A percentile compares a stretch with the other conserved stretches of the same genome.
Conservation (phyloP, 768 basidiomycete genomes). For the Mycena rosella region DNA sequence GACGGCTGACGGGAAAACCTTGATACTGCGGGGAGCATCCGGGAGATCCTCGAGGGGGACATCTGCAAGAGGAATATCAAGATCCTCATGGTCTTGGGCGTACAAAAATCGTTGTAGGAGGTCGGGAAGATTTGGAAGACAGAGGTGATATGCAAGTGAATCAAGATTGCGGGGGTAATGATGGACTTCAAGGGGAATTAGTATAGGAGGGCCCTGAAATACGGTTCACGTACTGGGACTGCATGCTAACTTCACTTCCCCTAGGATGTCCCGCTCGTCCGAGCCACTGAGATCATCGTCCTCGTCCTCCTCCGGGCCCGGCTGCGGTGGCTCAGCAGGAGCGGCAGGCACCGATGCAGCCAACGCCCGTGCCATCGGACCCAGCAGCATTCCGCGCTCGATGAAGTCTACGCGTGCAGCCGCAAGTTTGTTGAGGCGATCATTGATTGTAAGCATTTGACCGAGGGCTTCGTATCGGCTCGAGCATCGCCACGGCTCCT, state of each 20-base stretch:
- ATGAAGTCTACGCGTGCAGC: constrained; percentile 38
- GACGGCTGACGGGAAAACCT: constrained; percentile 44
- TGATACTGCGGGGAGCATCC: constrained; percentile 31
- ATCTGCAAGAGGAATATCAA: background rate
- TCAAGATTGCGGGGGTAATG: constrained; percentile 25
- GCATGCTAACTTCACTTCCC: constrained; percentile 27
- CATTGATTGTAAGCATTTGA: constrained; percentile 50
- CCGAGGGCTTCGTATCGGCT: constrained; percentile 43
- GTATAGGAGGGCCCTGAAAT: background rate
- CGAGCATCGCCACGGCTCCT: constrained; percentile 48
- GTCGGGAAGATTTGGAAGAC: constrained; percentile 31
- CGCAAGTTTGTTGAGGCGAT: constrained; percentile 45
- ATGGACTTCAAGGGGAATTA: background rate
- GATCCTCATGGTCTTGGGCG: constrained; percentile 38
- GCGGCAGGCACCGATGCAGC: background rate
- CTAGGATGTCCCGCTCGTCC: constrained; percentile 14
- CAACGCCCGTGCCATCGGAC: background rate
- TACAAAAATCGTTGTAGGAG: constrained; percentile 45
- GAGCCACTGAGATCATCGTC: constrained; percentile 24
- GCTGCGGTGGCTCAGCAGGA: background rate
- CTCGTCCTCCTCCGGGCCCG: background rate
- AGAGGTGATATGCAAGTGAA: constrained; percentile 20
- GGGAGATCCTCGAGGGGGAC: constrained; percentile 34
- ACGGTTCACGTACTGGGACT: constrained; percentile 4
- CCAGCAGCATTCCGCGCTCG: constrained; percentile 17